phyloP scores from a whole-genome alignment of 495 filamentous ascomycete genomes.

The Podospora comata region DNA sequence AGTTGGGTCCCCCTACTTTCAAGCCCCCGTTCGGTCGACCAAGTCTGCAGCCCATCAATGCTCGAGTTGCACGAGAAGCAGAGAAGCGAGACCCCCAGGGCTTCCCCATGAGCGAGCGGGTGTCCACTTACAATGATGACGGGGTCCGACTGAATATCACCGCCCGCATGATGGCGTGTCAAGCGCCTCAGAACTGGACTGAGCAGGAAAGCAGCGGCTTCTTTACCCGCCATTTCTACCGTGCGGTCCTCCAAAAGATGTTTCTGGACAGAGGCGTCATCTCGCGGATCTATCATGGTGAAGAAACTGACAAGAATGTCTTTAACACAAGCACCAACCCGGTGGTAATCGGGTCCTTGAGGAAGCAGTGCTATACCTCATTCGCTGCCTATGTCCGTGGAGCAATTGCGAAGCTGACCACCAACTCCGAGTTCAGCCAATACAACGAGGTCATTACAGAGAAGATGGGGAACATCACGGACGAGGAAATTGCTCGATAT shows the following conservation, averaged over 20 bases:
- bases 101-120: slow-evolving; percentile 80
- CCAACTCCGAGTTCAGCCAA: slow-evolving; percentile 52
- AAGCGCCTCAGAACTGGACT: slow-evolving; percentile 92
- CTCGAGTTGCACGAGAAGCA: slow-evolving; percentile 46
- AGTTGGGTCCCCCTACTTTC: slow-evolving; percentile 79
- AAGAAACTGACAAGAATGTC: slow-evolving; percentile 42
- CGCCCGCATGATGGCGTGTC: slow-evolving; percentile 92
- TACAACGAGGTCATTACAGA: slow-evolving; percentile 55
- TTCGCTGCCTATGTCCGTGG: slow-evolving; percentile 77
- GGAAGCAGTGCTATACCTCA: slow-evolving; percentile 73
- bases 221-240: slow-evolving; percentile 92
- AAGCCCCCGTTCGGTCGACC: slow-evolving; percentile 67
- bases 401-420: slow-evolving; percentile 69
- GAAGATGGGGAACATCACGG: slow-evolving; percentile 61
- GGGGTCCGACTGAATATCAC: slow-evolving; percentile 91
- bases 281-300: slow-evolving; percentile 49
- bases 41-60: slow-evolving; percentile 58
- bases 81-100: slow-evolving; percentile 76
- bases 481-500: slow-evolving; percentile 70
- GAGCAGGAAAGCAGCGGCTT: slow-evolving; percentile 73
- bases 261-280: slow-evolving; percentile 80
- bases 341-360: slow-evolving; percentile 80
- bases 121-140: slow-evolving; percentile 57
- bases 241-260: slow-evolving; percentile 83
- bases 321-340: slow-evolving; percentile 60